These are phyloP conservation scores for Hypoxylon lienhwacheense DNA, from an alignment of 495 filamentous ascomycete species.

Conservation along the genomic window DNA sequence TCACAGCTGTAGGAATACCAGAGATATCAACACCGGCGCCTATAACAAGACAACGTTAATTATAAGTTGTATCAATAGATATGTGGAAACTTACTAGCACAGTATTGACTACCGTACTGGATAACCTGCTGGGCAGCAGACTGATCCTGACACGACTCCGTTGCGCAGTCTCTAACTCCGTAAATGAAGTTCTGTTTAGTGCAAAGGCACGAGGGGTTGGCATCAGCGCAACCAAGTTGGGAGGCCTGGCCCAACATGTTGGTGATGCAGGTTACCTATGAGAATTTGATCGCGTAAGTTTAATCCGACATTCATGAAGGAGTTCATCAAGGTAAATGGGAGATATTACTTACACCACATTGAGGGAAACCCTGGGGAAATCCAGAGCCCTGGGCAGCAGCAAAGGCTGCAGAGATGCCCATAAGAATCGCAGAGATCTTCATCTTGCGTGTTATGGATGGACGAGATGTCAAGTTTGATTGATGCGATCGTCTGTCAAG, in stretches of 20 bases:
- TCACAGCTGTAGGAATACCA: slow-evolving; percentile 33
- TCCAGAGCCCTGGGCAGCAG: slow-evolving; percentile 32
- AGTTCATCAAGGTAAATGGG: neutral
- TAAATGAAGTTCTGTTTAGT: slow-evolving; percentile 65
- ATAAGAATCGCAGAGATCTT: slow-evolving; percentile 42
- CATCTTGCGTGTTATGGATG: slow-evolving; percentile 41
- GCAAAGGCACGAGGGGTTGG: slow-evolving; percentile 72
- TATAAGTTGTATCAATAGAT: neutral
- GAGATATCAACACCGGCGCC: slow-evolving; percentile 29
- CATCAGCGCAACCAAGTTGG: slow-evolving; percentile 59
- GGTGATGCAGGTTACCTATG: slow-evolving; percentile 70
- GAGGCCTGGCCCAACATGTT: slow-evolving; percentile 70
- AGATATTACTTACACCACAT: slow-evolving; percentile 46
- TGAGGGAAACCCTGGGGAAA: slow-evolving; percentile 37
- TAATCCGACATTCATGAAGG: neutral
- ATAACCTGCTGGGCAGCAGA: slow-evolving; percentile 38
- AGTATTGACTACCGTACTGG: slow-evolving; percentile 41
- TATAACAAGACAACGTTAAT: slow-evolving; percentile 3
- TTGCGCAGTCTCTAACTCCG: slow-evolving; percentile 79
- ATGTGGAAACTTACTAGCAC: slow-evolving; percentile 30
- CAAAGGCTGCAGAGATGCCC: slow-evolving; percentile 36
- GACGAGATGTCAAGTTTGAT: slow-evolving; percentile 4
- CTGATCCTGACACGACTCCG: slow-evolving; percentile 59
- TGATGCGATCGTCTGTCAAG: slow-evolving; percentile 17
- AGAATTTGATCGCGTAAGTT: slow-evolving; percentile 5